Conservation (phyloP, 345 rosid genomes). For the Bruguiera sexangula region DNA sequence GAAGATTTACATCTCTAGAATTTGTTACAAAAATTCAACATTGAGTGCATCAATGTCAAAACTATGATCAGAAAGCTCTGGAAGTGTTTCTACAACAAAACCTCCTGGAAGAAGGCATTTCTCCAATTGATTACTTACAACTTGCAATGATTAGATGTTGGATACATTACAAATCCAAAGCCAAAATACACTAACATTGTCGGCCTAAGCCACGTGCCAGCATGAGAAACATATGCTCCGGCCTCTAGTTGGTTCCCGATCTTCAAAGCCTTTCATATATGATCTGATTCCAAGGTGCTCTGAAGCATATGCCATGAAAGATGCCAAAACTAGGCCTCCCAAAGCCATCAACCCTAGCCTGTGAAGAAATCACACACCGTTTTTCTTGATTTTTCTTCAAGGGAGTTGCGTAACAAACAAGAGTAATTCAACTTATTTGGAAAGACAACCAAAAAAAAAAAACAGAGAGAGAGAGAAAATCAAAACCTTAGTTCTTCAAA, state of each 20-base stretch:
- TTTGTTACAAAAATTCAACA: conserved; percentile 6
- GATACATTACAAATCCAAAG: conserved; percentile 15
- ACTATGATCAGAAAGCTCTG: not conserved
- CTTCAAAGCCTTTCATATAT: conserved; percentile 68
- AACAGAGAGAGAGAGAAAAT: too few relatives aligned
- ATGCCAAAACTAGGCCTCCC: conserved; percentile 69
- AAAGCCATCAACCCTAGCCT: conserved; percentile 86
- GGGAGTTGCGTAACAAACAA: not conserved
- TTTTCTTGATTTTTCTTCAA: not conserved
- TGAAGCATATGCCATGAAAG: conserved; percentile 88
- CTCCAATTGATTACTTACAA: conserved; percentile 23
- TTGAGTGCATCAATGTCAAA: not conserved
- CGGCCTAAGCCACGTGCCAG: conserved; percentile 28
- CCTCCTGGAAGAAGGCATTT: conserved; percentile 9
- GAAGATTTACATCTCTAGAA: conserved; percentile 6
- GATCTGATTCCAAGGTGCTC: conserved; percentile 72
- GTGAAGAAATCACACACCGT: conserved; percentile 18
- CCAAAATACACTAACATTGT: conserved; percentile 19
- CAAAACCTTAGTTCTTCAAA: not conserved
- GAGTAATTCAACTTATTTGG: not conserved
- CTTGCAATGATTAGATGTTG: conserved; percentile 16
- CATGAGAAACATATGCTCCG: conserved; percentile 47
- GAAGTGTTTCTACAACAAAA: conserved; percentile 12
- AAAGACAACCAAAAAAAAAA: not conserved
- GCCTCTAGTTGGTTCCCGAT: conserved; percentile 45